Evolutionary conservation across 192 early-diverging fungal genomes (phyloP), one percentile per base, ranked within the genome.

Genomic region (Obelidium mucronatum): DNA sequence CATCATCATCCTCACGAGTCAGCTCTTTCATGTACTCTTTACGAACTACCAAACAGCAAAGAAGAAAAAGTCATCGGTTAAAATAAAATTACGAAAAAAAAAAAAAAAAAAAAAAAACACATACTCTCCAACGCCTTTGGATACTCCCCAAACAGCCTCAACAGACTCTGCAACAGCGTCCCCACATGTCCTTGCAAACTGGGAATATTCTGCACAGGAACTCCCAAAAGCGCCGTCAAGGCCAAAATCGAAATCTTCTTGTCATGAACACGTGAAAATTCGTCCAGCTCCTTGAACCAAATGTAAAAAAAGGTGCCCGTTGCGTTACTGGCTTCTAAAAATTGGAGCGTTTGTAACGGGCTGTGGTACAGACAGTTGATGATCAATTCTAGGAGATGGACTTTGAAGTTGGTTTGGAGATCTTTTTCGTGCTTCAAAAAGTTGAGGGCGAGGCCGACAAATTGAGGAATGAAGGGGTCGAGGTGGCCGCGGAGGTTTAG

Each of bases 401-500:
- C 72, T 48, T 74, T 74, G 59, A 74, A 74, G 34, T 62, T 62
- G 22, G 56, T 11, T 58, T 74, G 72, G 4, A 74, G n/a, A 33
- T 74, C 59, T 28, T 63, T n/a, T 33, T 69, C 72, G 28, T 75
- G 37, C 35, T 65, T 74, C 59, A 81, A 63, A 40, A 54, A 67
- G 39, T 64, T 65, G 2, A 69, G 42, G 22, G 80, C 42, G 36
- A 74, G 37, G 4, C 64, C 55, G n/a, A 81, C 34, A 44, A 81
- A 77, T 53, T 68, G 28, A 39, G 76, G 76, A 22, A 81, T 72
- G 68, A 67, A 74, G 55, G 81, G 85, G 74, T 98, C 96, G 11
- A 97, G 81, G 72, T 88, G 87, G 60, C 94, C 95, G 39, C 91
- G 91, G 33, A 94, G 91, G 75, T 97, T 88, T 30, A 96, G 80